phyloP scores from a whole-genome alignment of 139 green algal species.

The Chlorella sp. region DNA sequence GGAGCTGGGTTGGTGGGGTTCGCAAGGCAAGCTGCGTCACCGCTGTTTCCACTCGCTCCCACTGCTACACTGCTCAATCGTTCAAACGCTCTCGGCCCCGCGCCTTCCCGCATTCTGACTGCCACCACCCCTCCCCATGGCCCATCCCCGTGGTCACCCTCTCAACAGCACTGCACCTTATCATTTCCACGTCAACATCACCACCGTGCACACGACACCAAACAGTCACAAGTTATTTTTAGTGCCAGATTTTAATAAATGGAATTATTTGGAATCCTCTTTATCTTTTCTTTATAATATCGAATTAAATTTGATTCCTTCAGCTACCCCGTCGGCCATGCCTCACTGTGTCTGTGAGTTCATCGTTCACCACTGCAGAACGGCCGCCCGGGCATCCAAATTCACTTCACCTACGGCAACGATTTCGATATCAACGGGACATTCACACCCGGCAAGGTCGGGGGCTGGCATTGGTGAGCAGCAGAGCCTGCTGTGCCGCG shows the following conservation, averaged over 20 bases:
- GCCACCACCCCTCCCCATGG: too few species aligned
- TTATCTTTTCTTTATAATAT: too few species aligned
- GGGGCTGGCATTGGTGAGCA: slow-evolving; percentile 64
- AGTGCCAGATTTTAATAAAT: too few species aligned
- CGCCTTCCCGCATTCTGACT: too few species aligned
- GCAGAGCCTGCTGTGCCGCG: neutral
- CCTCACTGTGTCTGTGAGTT: neutral
- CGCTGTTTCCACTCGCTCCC: too few species aligned
- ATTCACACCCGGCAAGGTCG: slow-evolving; percentile 60
- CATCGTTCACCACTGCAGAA: slow-evolving; percentile 8
- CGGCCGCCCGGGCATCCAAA: slow-evolving; percentile 55
- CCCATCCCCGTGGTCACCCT: neutral
- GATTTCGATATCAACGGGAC: slow-evolving; percentile 62
- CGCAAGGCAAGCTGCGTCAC: neutral
- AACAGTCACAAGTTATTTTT: too few species aligned
- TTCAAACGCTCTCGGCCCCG: too few species aligned
- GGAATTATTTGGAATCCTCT: too few species aligned
- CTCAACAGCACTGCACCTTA: neutral
- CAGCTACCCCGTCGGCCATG: neutral
- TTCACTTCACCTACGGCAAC: slow-evolving; percentile 86
- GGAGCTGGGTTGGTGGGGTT: too few species aligned
- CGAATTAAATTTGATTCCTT: too few species aligned
- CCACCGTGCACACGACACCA: too few species aligned
- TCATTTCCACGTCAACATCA: neutral
- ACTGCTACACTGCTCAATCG: too few species aligned